These are phyloP conservation scores for Waltergamsia citrina DNA, from an alignment of 2,329 filamentous ascomycete genomes.

Conservation along the genomic window DNA sequence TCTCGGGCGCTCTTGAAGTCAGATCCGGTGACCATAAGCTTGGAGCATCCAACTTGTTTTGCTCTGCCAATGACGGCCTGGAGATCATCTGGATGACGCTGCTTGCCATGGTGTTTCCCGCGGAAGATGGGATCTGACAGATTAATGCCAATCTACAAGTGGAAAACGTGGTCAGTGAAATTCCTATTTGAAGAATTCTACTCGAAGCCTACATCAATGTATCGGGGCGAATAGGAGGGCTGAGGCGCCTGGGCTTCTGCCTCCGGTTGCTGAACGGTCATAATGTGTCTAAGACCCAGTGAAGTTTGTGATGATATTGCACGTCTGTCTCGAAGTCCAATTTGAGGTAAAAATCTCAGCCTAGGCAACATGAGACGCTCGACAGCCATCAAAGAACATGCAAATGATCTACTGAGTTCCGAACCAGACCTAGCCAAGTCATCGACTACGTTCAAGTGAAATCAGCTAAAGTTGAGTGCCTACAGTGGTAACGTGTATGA, in stretches of 20 bases:
- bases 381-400: no score
- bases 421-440: no score
- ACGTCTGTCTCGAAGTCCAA: background rate
- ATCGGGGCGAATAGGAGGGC: conserved; percentile 33
- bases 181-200: background rate
- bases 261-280: conserved; percentile 8
- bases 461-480: no score
- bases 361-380: background rate
- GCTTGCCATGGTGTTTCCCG: conserved; percentile 73
- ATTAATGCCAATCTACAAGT: conserved; percentile 76
- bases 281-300: conserved; percentile 16
- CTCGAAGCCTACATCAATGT: conserved; percentile 46
- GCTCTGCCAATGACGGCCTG: conserved; percentile 71
- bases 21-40: conserved; percentile 90
- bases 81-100: conserved; percentile 65
- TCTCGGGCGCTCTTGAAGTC: conserved; percentile 70
- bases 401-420: no score
- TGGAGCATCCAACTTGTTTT: conserved; percentile 67
- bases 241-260: no score
- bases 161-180: background rate
- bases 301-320: background rate
- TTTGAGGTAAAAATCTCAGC: background rate
- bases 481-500: no score
- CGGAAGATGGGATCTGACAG: conserved; percentile 85
- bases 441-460: no score